Percentiles rank a stretch among this genome's conserved stretches.
Conservation (phyloP, 148 eudicot species). For the Camellia japonica region DNA sequence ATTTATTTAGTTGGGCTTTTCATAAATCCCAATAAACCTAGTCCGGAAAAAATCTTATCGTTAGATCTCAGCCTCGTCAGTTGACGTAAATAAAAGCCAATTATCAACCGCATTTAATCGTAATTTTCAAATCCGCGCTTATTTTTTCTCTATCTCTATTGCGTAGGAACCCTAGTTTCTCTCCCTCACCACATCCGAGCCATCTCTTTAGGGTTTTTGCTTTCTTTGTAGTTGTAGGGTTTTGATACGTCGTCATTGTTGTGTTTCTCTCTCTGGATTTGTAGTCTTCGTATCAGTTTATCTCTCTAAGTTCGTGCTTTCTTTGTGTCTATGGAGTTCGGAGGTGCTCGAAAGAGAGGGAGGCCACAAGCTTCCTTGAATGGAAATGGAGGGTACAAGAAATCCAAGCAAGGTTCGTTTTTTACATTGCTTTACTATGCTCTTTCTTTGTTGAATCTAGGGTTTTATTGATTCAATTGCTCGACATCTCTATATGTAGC, state of each 20-base stretch:
- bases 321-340: constrained; percentile 49
- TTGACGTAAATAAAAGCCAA: neutral
- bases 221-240: neutral
- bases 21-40: too few relatives aligned
- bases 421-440: neutral
- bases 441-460: neutral
- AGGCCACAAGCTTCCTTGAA: constrained; percentile 38
- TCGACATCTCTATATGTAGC: neutral
- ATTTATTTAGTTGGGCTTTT: too few relatives aligned
- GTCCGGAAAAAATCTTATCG: too few relatives aligned
- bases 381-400: constrained; percentile 65
- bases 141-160: constrained; percentile 8
- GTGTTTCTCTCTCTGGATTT: neutral
- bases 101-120: constrained; percentile 23
- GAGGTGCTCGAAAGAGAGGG: constrained; percentile 59
- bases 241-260: neutral
- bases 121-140: constrained; percentile 20
- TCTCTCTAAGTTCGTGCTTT: constrained; percentile 3
- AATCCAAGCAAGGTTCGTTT: constrained; percentile 51
- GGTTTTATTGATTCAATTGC: neutral
- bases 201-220: neutral
- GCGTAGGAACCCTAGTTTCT: neutral
- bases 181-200: neutral
- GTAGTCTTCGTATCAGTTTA: neutral
- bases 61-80: neutral